These are phyloP conservation scores for Herpetospermum pedunculosum DNA, from an alignment of 306 rosid species.

Conservation along the genomic window DNA sequence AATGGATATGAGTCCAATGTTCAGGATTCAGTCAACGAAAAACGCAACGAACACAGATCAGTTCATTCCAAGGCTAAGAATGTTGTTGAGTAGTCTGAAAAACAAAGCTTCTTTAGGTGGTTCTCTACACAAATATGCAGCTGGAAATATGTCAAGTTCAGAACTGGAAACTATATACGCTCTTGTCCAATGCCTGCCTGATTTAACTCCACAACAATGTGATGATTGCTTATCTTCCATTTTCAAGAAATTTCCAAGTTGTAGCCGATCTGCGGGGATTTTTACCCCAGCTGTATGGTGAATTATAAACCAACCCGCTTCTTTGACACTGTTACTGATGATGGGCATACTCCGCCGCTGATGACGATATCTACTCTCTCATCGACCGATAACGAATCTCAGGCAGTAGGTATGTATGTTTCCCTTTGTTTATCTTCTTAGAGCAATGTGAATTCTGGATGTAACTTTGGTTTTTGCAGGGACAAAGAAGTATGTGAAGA, in stretches of 20 bases:
- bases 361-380: not conserved
- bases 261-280: not conserved
- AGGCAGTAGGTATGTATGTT: not conserved
- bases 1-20: slow-evolving; percentile 8
- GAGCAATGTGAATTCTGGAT: not conserved
- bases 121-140: not conserved
- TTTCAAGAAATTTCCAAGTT: not conserved
- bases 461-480: not conserved
- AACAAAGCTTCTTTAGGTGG: not conserved
- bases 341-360: not conserved
- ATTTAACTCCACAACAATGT: not conserved
- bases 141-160: not conserved
- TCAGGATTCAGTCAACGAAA: accelerated
- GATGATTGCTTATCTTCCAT: not conserved
- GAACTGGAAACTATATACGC: not conserved
- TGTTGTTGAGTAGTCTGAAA: not conserved
- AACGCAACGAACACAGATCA: slow-evolving; percentile 16
- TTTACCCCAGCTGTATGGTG: not conserved
- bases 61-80: not conserved
- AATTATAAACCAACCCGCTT: not conserved
- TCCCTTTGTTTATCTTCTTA: not conserved
- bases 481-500: not conserved
- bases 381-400: not conserved
- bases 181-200: slow-evolving; percentile 3
- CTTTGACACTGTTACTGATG: not conserved